Evolutionary conservation across 805 yeast genomes (phyloP).

Genomic region (Yamadazyma tumulicola): DNA sequence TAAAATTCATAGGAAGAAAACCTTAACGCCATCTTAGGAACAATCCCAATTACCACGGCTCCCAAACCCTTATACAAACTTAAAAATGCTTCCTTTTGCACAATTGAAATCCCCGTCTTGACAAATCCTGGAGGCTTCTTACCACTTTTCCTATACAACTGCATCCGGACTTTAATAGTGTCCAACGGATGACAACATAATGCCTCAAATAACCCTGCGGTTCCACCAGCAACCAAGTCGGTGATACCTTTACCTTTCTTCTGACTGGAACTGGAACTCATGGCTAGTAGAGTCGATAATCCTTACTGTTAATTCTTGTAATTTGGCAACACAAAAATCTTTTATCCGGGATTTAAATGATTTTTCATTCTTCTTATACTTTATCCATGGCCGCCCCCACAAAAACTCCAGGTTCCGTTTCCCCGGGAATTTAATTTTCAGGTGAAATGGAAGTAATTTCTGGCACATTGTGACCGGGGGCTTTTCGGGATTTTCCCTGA

Average conservation of each 20-base stretch:
- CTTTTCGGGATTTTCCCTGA: no score
- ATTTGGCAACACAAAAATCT: no score
- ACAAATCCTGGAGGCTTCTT: slow-evolving; percentile 83
- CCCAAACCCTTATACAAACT: slow-evolving; percentile 95
- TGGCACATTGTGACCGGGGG: no score
- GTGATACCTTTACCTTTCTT: slow-evolving; percentile 44
- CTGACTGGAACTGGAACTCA: slow-evolving; percentile 19
- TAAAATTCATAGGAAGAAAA: slow-evolving; percentile 91
- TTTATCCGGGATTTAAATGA: background rate
- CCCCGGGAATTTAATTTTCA: slow-evolving; percentile 15
- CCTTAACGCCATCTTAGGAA: slow-evolving; percentile 97
- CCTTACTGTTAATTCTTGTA: no score
- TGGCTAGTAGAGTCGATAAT: no score
- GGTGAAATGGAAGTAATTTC: slow-evolving; percentile 7
- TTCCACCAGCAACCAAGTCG: slow-evolving; percentile 88
- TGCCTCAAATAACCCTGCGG: slow-evolving; percentile 98
- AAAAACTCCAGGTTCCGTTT: slow-evolving; percentile 16
- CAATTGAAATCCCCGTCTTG: slow-evolving; percentile 75
- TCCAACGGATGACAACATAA: slow-evolving; percentile 97
- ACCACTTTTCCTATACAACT: slow-evolving; percentile 70
- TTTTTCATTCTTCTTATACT: slow-evolving; percentile 1
- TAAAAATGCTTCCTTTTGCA: slow-evolving; percentile 72
- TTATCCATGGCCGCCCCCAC: slow-evolving; percentile 13
- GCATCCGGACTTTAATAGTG: slow-evolving; percentile 97
- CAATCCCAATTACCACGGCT: slow-evolving; percentile 95